phyloP scores from a whole-genome alignment of 495 filamentous ascomycete species.

The Daldinia caldariorum region DNA sequence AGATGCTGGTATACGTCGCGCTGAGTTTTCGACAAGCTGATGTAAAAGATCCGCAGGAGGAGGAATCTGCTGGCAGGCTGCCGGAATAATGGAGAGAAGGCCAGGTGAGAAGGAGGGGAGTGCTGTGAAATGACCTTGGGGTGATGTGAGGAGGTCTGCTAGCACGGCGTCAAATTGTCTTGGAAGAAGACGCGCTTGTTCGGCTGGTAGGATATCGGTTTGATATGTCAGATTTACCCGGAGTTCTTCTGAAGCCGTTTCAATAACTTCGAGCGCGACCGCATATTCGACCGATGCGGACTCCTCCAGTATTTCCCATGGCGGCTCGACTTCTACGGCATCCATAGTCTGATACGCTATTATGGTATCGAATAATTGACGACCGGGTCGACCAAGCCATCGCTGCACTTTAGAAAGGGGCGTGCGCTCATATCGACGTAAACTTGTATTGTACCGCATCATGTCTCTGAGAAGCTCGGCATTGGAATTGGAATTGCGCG shows the following conservation, averaged over 20 bases:
- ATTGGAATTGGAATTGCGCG: constrained; percentile 61
- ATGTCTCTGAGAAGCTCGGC: constrained; percentile 63
- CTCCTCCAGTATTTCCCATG: constrained; percentile 50
- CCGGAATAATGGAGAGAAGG: constrained; percentile 66
- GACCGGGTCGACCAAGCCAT: constrained; percentile 66
- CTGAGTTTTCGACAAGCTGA: constrained; percentile 67
- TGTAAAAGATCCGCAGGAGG: constrained; percentile 64
- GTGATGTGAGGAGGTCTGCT: constrained; percentile 53
- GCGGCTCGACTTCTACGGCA: background rate
- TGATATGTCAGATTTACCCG: constrained; percentile 69
- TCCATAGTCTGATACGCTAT: constrained; percentile 72
- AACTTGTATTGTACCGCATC: constrained; percentile 66
- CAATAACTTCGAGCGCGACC: constrained; percentile 77
- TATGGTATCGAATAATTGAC: constrained; percentile 77
- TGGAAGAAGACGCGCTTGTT: constrained; percentile 70
- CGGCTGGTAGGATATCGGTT: constrained; percentile 64
- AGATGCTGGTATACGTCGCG: constrained; percentile 52
- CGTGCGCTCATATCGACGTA: constrained; percentile 74
- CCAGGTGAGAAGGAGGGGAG: constrained; percentile 36
- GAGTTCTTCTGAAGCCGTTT: constrained; percentile 55
- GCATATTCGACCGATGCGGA: constrained; percentile 65
- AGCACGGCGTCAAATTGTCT: constrained; percentile 69
- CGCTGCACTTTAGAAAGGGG: constrained; percentile 73
- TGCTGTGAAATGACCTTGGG: constrained; percentile 43
- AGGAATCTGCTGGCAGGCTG: constrained; percentile 56